phyloP scores from a whole-genome alignment of 164 flowering plant genomes.

The Nymphaea colorata region DNA sequence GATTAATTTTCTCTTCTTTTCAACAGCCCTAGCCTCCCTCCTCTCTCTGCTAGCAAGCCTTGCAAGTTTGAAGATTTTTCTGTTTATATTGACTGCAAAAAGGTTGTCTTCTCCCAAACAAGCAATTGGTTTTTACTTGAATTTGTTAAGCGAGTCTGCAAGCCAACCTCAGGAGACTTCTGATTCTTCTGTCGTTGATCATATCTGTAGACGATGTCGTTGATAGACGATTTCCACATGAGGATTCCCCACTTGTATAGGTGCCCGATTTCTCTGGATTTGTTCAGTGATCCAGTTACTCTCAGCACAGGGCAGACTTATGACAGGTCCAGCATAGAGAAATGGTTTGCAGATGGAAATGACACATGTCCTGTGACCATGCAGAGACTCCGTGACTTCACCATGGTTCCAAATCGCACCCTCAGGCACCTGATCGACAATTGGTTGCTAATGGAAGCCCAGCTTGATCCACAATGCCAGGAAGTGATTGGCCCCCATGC shows the following conservation, averaged over 20 bases:
- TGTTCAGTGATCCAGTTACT: slow-evolving; percentile 73
- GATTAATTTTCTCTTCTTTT: no score
- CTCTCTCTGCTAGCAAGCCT: no score
- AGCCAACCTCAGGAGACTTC: neutral
- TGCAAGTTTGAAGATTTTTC: no score
- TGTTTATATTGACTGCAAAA: no score
- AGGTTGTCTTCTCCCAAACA: no score
- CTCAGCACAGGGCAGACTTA: slow-evolving; percentile 76
- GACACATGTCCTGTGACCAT: slow-evolving; percentile 79
- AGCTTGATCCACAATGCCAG: slow-evolving; percentile 11
- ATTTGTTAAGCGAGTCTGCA: no score
- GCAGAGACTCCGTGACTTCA: slow-evolving; percentile 60
- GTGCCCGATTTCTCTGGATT: slow-evolving; percentile 70
- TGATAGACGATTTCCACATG: slow-evolving; percentile 12
- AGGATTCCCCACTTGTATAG: slow-evolving; percentile 44
- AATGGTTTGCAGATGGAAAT: slow-evolving; percentile 62
- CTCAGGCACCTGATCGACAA: slow-evolving; percentile 54
- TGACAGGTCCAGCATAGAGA: slow-evolving; percentile 56
- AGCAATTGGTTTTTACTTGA: no score
- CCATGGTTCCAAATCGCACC: slow-evolving; percentile 64
- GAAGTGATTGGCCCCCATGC: slow-evolving; percentile 9
- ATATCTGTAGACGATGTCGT: neutral
- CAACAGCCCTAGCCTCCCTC: no score
- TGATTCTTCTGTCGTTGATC: neutral
- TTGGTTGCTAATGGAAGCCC: slow-evolving; percentile 28